Evolutionary conservation across 495 filamentous ascomycete genomes (phyloP).

Genomic region (Poronia punctata): DNA sequence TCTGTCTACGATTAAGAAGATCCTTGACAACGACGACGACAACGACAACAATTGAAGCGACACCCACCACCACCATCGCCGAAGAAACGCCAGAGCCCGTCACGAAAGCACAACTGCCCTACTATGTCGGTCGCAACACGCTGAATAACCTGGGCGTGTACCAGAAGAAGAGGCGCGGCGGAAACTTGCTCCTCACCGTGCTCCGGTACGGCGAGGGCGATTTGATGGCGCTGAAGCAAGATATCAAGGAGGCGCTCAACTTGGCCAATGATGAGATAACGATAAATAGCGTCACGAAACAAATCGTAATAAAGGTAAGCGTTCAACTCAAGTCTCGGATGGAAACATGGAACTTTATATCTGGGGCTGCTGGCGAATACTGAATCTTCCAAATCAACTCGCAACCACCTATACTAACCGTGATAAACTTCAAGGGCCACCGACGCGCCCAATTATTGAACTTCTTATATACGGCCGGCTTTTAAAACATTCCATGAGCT

Average conservation of each 20-base stretch:
- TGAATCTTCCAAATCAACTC: not conserved
- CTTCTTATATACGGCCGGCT: conserved; percentile 16
- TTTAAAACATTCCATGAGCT: conserved; percentile 6
- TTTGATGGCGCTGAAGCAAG: conserved; percentile 44
- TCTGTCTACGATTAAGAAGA: too few relatives aligned
- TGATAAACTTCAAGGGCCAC: conserved; percentile 12
- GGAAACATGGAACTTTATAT: too few relatives aligned
- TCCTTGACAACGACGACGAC: too few relatives aligned
- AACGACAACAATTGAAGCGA: conserved; percentile 12
- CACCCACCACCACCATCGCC: conserved; percentile 10
- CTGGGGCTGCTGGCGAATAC: not conserved
- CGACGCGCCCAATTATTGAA: conserved; percentile 12
- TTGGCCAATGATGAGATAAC: conserved; percentile 24
- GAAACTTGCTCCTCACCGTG: conserved; percentile 66
- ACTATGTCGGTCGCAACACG: conserved; percentile 64
- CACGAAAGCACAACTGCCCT: conserved; percentile 45
- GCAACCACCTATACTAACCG: not conserved
- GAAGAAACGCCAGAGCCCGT: not conserved
- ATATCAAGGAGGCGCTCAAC: conserved; percentile 23
- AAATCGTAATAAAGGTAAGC: conserved; percentile 53
- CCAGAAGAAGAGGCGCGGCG: conserved; percentile 62
- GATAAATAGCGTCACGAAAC: conserved; percentile 48
- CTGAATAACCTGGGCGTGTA: conserved; percentile 78
- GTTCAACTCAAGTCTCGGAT: not conserved
- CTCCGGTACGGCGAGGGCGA: conserved; percentile 77